phyloP scores from a whole-genome alignment of 306 rosid genomes.

The Gastrolobium villosum region DNA sequence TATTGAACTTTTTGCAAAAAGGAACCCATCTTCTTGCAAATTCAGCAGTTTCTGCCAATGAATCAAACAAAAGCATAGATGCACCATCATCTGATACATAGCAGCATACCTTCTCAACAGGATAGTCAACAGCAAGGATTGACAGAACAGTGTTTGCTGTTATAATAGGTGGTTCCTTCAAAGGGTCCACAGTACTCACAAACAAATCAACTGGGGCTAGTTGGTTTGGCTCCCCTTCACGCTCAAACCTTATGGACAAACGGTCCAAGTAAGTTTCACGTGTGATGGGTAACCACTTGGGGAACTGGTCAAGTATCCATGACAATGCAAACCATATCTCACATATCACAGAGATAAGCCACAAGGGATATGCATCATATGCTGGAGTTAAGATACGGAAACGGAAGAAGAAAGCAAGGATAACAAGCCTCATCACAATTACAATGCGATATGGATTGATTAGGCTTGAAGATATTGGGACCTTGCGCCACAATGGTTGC shows the following conservation, averaged over 20 bases:
- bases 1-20: conserved; percentile 76
- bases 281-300: conserved; percentile 84
- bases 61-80: conserved; percentile 83
- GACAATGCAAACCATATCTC: conserved; percentile 97
- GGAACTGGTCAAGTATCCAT: conserved; percentile 93
- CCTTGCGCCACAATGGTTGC: conserved; percentile 79
- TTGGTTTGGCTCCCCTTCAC: conserved; percentile 59
- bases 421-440: conserved; percentile 56
- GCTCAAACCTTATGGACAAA: conserved; percentile 79
- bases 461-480: conserved; percentile 60
- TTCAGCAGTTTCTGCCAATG: conserved; percentile 95
- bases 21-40: conserved; percentile 97
- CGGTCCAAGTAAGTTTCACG: conserved; percentile 81
- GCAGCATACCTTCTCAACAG: conserved; percentile 86
- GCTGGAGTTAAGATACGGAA: conserved; percentile 65
- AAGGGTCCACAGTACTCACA: conserved; percentile 93
- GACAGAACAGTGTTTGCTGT: conserved; percentile 96
- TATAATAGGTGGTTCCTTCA: conserved; percentile 90
- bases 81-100: conserved; percentile 95
- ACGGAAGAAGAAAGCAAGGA: conserved; percentile 58
- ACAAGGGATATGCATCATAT: conserved; percentile 77
- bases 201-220: conserved; percentile 68
- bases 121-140: conserved; percentile 86
- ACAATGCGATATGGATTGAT: conserved; percentile 66
- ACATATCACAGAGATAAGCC: conserved; percentile 88